phyloP scores from a whole-genome alignment of 225 moss, liverwort and hornwort genomes.

The Takakia lepidozioides region DNA sequence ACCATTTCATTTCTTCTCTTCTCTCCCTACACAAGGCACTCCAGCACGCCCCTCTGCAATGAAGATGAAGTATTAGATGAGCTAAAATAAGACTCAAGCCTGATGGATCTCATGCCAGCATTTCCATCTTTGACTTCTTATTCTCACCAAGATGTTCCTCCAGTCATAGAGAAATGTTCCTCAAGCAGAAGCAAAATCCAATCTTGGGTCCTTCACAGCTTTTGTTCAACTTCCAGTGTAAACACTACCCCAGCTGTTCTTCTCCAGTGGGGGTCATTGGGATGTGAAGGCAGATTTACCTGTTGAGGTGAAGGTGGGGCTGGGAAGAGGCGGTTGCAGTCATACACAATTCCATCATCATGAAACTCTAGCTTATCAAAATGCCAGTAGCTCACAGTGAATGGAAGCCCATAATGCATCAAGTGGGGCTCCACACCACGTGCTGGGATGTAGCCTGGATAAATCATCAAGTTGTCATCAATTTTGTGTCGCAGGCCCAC shows the following conservation, averaged over 20 bases:
- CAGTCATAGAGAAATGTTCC: background rate
- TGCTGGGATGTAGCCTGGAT: conserved; percentile 71
- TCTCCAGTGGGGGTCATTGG: no score
- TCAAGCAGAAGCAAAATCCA: background rate
- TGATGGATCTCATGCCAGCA: no score
- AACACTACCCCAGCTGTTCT: no score
- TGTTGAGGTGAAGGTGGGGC: conserved; percentile 66
- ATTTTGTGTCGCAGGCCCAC: conserved; percentile 83
- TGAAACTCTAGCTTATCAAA: conserved; percentile 78
- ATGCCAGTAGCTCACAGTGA: conserved; percentile 71
- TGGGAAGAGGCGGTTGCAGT: conserved; percentile 75
- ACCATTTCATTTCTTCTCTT: background rate
- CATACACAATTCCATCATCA: conserved; percentile 53
- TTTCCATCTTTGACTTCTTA: background rate
- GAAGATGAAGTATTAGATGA: no score
- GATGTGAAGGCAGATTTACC: conserved; percentile 21
- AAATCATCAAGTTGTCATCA: conserved; percentile 77
- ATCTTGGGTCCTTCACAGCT: background rate
- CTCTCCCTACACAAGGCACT: background rate
- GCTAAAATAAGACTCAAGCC: background rate
- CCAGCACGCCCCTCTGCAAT: no score
- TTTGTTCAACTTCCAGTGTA: no score
- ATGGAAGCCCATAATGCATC: conserved; percentile 89
- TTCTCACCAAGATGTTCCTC: background rate
- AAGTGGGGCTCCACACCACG: conserved; percentile 72